Conservation (phyloP, 2,329 filamentous ascomycete species). For the Ilyonectria destructans region DNA sequence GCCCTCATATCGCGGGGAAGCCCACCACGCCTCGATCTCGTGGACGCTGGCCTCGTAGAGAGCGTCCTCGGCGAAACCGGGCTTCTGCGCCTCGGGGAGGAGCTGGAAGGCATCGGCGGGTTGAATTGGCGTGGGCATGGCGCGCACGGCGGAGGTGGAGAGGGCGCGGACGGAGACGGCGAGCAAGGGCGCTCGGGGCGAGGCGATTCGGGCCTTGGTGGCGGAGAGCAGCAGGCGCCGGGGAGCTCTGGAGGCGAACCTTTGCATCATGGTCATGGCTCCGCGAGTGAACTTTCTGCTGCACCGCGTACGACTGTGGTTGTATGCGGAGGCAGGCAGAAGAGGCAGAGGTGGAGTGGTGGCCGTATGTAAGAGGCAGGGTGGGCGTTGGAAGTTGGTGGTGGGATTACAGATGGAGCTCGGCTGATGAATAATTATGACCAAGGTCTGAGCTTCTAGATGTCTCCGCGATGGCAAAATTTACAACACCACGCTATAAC, state of each 20-base stretch:
- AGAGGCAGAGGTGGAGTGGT: constrained; percentile 1
- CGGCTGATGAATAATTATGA: constrained; percentile 47
- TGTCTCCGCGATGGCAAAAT: constrained; percentile 11
- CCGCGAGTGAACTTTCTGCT: not conserved
- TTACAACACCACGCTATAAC: constrained; percentile 16
- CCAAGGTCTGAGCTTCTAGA: constrained; percentile 32
- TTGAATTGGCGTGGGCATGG: constrained; percentile 48
- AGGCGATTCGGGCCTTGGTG: constrained; percentile 37
- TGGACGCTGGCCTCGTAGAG: constrained; percentile 88
- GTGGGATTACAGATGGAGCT: constrained; percentile 35
- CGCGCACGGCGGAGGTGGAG: constrained; percentile 48
- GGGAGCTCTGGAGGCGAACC: constrained; percentile 52
- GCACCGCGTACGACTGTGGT: not conserved
- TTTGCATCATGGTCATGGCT: constrained; percentile 51
- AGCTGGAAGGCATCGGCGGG: constrained; percentile 89
- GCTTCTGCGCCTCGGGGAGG: constrained; percentile 83
- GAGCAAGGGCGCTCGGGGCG: constrained; percentile 36
- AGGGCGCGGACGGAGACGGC: constrained; percentile 51
- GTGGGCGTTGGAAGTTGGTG: constrained; percentile 10
- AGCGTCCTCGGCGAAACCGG: constrained; percentile 85
- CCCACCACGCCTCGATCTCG: constrained; percentile 94
- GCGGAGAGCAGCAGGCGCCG: constrained; percentile 48
- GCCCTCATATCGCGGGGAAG: constrained; percentile 84
- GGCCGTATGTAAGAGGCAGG: constrained; percentile 12
- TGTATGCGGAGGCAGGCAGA: constrained; percentile 7